Evolutionary conservation across 345 rosid genomes (phyloP), one percentile per base, ranked within the genome.

Genomic region (Salix exigua): DNA sequence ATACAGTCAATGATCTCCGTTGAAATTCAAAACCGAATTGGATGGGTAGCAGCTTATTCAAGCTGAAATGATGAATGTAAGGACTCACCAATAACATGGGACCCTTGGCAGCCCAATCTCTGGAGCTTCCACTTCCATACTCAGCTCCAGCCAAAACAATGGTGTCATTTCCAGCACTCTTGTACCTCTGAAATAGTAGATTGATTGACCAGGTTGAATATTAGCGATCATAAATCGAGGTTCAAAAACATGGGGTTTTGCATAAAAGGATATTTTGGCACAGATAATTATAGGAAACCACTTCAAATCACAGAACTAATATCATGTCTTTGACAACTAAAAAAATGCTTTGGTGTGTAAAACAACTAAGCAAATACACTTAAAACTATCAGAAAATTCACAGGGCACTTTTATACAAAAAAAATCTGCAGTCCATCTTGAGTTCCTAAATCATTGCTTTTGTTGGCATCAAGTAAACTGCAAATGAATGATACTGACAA

Each of bases 71-170:
- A 60, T 66, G 40, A 31, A 33, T 5, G 35, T 68, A 23, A 73
- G 60, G 53, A 73, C 87, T 77, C 75, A 93, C 99, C 94, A 89
- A 85, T 68, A 96, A 74, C 97, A 94, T 90, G 26, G 99, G 99
- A 78, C 99, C 99, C 88, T 96, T 96, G 68, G 99, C 98, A 78
- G 99, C 99, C 99, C 99, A 96, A 86, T 96, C 99, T 73, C 99
- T 87, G 30, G 99, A 96, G 86, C 99, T 96, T 87, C 99, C 99
- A 77, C 99, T 96, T 83, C 98, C 98, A 66, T 96, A 96, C 81
- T 96, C 99, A 1, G 98, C 97, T 83, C 99, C 98, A 81, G 99
- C 99, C 68, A 96, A 82, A 74, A 96, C 78, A 72, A 96, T 88
- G 78, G 99, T 94, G 80, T 85, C 94, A 9, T 85, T 88, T 25